Base-by-base conservation (phyloP, 108 stramenopile species). In the Parietichytrium sp. region DNA sequence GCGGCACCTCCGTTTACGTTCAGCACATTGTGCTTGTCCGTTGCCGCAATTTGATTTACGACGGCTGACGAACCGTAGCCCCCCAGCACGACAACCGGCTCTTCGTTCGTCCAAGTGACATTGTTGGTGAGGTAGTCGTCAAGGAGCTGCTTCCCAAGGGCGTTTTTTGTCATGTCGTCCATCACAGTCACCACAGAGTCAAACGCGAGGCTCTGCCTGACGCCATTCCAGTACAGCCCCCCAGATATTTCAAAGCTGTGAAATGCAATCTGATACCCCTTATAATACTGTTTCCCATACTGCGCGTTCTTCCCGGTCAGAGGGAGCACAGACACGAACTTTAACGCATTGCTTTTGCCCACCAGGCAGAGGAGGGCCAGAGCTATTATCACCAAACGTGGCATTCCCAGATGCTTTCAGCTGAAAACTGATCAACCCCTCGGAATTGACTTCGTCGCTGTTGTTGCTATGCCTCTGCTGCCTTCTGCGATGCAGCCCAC, bases 1-100 rank as follows among this genome's bases (percentile, higher is more conserved):
- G 61, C 61, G 42, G 38, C 42, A n/a, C 61, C 61, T 10, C 16
- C 61, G 42, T 72, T 72, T 23, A 72, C 42, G 33, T 72, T 45
- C 29, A 42, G 61, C 2, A 72, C 61, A 23, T 2, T 10, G 42
- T 72, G 61, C 61, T 72, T 72, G 2, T 72, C 45, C 12, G 61
- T 42, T 45, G 45, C 42, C 20, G 36, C 61, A n/a, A 72, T 72
- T 27, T 45, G 61, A 25, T 33, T 20, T 45, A 42, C 61, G 42
- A 72, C 33, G 15, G 23, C 20, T 6, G 61, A 23, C 16, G 61
- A 45, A 42, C 42, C 25, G 42, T 72, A 72, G 3, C 61, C 61
- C n/a, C 61, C 61, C 13, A 72, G 61, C 8, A 72, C 42, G 45
- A 72, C 36, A 25, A 72, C 61, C 38, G 36, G 38, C n/a, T 36